Conservation (phyloP, 352 stramenopile species). For the Achlya hypogyna region DNA sequence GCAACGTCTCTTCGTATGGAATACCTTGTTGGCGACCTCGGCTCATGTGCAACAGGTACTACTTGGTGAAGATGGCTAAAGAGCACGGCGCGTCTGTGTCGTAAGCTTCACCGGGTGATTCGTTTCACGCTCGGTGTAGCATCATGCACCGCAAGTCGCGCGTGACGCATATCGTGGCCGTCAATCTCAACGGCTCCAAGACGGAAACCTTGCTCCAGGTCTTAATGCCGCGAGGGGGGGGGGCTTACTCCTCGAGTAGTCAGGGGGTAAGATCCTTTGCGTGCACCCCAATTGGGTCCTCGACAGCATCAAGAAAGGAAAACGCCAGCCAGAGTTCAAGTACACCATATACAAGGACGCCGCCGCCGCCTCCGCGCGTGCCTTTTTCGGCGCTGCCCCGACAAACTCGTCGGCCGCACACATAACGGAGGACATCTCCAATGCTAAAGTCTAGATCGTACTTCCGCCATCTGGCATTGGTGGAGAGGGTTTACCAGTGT, state of each 20-base stretch:
- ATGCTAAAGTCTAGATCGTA: too few relatives aligned
- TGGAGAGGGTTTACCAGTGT: too few relatives aligned
- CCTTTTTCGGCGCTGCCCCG: not conserved
- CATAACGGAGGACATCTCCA: too few relatives aligned
- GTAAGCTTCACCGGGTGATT: slow-evolving; percentile 24
- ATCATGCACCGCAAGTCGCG: slow-evolving; percentile 31
- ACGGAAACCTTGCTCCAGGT: slow-evolving; percentile 66
- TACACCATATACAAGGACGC: slow-evolving; percentile 51
- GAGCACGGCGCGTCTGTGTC: slow-evolving; percentile 61
- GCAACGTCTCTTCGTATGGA: slow-evolving; percentile 68
- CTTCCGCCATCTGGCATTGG: too few relatives aligned
- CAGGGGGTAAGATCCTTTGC: slow-evolving; percentile 47
- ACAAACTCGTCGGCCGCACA: too few relatives aligned
- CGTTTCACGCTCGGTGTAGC: not conserved
- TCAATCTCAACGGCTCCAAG: slow-evolving; percentile 66
- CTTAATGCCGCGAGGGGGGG: too few relatives aligned
- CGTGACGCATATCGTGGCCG: slow-evolving; percentile 76
- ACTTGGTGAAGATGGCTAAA: slow-evolving; percentile 67
- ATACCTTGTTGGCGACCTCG: not conserved
- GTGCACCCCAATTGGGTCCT: slow-evolving; percentile 71
- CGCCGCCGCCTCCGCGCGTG: not conserved
- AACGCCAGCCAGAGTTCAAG: slow-evolving; percentile 53
- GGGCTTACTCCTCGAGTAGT: slow-evolving; percentile 24
- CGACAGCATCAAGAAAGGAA: slow-evolving; percentile 55
- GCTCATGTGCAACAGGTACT: slow-evolving; percentile 41